Percentiles rank a stretch among this genome's conserved stretches.
Evolutionary conservation across 164 flowering plant species (phyloP).

Genomic region (Vitis rotundifolia): DNA sequence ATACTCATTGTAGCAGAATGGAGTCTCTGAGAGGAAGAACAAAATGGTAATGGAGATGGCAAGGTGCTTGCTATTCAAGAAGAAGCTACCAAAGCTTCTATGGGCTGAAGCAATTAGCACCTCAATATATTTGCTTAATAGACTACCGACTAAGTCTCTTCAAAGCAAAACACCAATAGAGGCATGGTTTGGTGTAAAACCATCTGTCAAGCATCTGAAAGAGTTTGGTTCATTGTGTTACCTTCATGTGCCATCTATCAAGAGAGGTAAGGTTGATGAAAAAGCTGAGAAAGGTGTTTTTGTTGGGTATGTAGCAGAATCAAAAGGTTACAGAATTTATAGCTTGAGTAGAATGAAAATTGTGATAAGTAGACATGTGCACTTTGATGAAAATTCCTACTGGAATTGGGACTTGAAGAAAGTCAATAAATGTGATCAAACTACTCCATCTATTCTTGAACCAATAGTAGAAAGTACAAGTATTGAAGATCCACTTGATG

Average conservation of each 20-base stretch:
- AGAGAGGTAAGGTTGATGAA: not conserved
- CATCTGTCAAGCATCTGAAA: not conserved
- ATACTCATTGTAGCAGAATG: not conserved
- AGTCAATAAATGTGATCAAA: too few relatives aligned
- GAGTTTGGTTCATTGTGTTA: slow-evolving; percentile 6
- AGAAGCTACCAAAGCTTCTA: not conserved
- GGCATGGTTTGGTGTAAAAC: not conserved
- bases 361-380: not conserved
- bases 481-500: too few relatives aligned
- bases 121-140: not conserved
- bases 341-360: not conserved
- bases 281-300: not conserved
- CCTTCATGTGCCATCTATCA: not conserved
- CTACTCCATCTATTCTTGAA: too few relatives aligned
- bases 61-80: not conserved
- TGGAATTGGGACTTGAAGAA: not conserved
- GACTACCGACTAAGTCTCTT: not conserved
- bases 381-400: not conserved
- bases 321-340: not conserved
- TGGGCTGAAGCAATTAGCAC: not conserved
- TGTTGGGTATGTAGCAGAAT: not conserved
- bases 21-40: slow-evolving; percentile 3
- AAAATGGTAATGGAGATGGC: slow-evolving; percentile 6
- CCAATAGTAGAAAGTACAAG: too few relatives aligned
- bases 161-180: not conserved